Evolutionary conservation across 495 filamentous ascomycete species (phyloP).

Genomic region (Xylaria longipes): DNA sequence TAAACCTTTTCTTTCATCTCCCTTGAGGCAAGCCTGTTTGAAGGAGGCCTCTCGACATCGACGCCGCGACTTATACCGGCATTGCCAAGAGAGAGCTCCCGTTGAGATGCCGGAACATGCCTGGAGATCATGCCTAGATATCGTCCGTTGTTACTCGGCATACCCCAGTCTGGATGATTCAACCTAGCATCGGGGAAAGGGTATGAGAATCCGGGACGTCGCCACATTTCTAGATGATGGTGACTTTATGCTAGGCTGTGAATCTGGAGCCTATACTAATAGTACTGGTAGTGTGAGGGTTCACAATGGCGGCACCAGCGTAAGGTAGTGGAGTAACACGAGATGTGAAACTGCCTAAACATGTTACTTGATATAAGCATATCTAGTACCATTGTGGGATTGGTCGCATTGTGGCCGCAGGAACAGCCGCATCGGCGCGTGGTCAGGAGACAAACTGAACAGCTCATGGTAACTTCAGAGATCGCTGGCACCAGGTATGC

Average conservation of each 20-base stretch:
- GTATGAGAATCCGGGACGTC: not conserved
- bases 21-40: not conserved
- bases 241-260: not conserved
- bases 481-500: not conserved
- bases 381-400: not conserved
- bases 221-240: not conserved
- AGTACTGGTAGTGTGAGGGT: not conserved
- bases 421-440: slow-evolving; percentile 35
- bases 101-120: not conserved
- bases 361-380: not conserved
- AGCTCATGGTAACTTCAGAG: slow-evolving; percentile 11
- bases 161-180: not conserved
- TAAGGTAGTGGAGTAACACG: not conserved
- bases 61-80: not conserved
- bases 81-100: not conserved
- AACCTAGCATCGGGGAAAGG: slow-evolving; percentile 7
- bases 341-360: slow-evolving; percentile 17
- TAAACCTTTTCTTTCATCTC: not conserved
- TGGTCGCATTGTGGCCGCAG: slow-evolving; percentile 43
- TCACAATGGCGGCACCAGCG: not conserved
- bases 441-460: slow-evolving; percentile 41
- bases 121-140: slow-evolving; percentile 5
- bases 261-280: not conserved
- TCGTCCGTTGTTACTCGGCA: not conserved
- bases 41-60: not conserved